A percentile compares a stretch with the other conserved stretches of the same genome.
Evolutionary conservation across 257 asterid species (phyloP).

Genomic region (Primulina tabacum): DNA sequence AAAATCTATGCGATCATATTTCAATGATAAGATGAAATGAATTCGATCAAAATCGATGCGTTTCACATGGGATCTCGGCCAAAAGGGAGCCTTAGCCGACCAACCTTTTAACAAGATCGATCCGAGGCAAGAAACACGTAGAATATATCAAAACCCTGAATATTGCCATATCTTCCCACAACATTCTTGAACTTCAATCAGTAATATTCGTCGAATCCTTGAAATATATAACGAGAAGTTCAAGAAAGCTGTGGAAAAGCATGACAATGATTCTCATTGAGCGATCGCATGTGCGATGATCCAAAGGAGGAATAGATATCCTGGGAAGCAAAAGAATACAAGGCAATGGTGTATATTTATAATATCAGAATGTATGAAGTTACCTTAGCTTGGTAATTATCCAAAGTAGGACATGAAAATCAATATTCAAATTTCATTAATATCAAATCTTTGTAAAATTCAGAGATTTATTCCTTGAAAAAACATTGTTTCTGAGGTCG

Average conservation of each 20-base stretch:
- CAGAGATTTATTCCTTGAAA: too few species aligned
- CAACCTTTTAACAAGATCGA: too few species aligned
- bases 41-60: neutral
- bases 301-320: neutral
- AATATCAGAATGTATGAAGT: neutral
- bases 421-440: too few species aligned
- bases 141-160: neutral
- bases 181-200: slow-evolving; percentile 10
- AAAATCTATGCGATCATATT: too few species aligned
- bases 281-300: neutral
- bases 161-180: slow-evolving; percentile 15
- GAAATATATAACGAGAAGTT: slow-evolving; percentile 41
- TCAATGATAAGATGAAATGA: neutral
- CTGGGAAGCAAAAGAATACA: neutral
- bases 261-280: slow-evolving; percentile 40
- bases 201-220: neutral
- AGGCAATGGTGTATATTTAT: neutral
- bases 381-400: neutral
- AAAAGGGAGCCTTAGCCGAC: too few species aligned
- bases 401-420: too few species aligned
- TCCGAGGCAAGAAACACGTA: too few species aligned
- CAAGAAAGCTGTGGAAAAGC: slow-evolving; percentile 99
- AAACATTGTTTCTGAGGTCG: neutral
- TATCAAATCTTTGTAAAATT: neutral
- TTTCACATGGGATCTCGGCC: neutral